Percentiles rank a stretch among this genome's conserved stretches.
Evolutionary conservation across 2,329 filamentous ascomycete genomes (phyloP).

Genomic region (Penicillium concentricum): DNA sequence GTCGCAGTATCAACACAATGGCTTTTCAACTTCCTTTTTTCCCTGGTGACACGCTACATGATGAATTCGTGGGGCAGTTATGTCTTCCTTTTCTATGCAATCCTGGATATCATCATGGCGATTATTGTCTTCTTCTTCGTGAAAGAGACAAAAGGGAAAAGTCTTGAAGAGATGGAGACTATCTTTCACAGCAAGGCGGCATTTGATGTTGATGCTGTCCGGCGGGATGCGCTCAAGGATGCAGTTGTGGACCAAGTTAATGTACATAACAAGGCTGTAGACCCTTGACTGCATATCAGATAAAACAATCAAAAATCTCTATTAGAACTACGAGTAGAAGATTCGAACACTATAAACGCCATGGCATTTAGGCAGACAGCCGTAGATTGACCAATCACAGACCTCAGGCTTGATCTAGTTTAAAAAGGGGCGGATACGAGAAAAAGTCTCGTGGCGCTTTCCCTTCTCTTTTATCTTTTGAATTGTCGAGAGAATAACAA

Average conservation of each 20-base stretch:
- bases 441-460: not conserved
- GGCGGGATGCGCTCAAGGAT: conserved; percentile 9
- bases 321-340: not conserved
- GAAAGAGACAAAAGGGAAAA: conserved; percentile 42
- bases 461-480: not conserved
- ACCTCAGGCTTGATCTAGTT: not conserved
- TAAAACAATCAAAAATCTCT: not conserved
- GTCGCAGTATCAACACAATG: conserved; percentile 39
- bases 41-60: conserved; percentile 42
- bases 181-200: conserved; percentile 25
- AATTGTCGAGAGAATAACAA: not conserved
- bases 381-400: not conserved
- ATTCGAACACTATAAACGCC: not conserved
- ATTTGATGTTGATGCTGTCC: conserved; percentile 21
- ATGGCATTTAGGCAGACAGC: not conserved
- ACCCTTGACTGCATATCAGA: not conserved
- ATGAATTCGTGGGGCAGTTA: conserved; percentile 41
- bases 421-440: not conserved
- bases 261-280: not conserved
- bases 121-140: conserved; percentile 38
- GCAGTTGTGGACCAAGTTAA: not conserved
- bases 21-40: conserved; percentile 46
- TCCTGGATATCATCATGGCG: conserved; percentile 36
- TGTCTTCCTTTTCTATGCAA: conserved; percentile 43
- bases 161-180: conserved; percentile 42